Percentiles rank a stretch among this genome's conserved stretches.
These are phyloP conservation scores for Camellia lanceoleosa DNA, from an alignment of 148 eudicot genomes.

Conservation along the genomic window DNA sequence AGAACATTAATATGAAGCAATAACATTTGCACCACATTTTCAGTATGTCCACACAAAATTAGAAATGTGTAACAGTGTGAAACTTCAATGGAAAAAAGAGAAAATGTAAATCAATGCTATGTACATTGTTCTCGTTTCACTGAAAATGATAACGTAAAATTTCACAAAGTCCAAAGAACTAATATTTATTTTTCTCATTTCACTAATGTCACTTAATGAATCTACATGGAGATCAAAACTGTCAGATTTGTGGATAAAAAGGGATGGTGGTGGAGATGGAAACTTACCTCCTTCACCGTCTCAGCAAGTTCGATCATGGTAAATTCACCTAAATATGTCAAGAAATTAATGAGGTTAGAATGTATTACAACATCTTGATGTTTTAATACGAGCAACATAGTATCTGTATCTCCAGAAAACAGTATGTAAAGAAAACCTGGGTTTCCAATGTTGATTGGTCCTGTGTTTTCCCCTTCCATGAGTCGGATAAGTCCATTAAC, in stretches of 20 bases:
- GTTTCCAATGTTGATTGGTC: conserved; percentile 94
- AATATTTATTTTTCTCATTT: not conserved
- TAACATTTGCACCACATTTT: too few species aligned
- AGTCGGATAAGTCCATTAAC: conserved; percentile 95
- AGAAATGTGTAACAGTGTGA: too few species aligned
- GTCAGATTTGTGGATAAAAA: not conserved
- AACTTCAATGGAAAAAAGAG: not conserved
- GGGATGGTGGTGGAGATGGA: not conserved
- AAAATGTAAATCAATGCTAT: not conserved
- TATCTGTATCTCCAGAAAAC: not conserved
- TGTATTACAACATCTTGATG: too few species aligned
- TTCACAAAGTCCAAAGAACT: not conserved
- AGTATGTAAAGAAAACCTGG: conserved; percentile 45
- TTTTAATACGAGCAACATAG: not conserved
- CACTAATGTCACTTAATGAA: not conserved
- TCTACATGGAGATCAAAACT: not conserved
- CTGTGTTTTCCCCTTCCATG: conserved; percentile 92
- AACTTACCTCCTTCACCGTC: conserved; percentile 88
- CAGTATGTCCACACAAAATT: too few species aligned
- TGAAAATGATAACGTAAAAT: not conserved
- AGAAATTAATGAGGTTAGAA: not conserved
- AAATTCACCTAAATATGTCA: conserved; percentile 68
- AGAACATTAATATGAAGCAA: not conserved
- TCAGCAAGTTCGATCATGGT: conserved; percentile 98
- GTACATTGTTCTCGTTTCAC: not conserved